phyloP scores from a whole-genome alignment of 371 early-diverging fungal genomes.

The Lichtheimia ornata region DNA sequence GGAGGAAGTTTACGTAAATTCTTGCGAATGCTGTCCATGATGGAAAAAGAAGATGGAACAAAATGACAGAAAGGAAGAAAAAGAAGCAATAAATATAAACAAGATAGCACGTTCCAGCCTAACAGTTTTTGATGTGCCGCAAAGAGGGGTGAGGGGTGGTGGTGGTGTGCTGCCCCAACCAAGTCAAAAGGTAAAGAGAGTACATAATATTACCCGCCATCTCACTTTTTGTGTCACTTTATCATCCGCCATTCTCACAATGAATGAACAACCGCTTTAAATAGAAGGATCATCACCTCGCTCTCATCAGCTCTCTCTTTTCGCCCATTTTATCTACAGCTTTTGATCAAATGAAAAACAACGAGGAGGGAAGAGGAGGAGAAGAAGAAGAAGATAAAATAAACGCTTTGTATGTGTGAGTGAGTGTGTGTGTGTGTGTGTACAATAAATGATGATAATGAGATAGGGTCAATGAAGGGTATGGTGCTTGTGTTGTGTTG shows the following conservation, averaged over 20 bases:
- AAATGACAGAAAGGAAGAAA: slow-evolving; percentile 14
- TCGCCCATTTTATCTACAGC: not conserved
- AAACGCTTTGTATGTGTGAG: not conserved
- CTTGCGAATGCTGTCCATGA: slow-evolving; percentile 39
- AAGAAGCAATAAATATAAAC: slow-evolving; percentile 4
- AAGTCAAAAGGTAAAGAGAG: no score
- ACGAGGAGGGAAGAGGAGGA: no score
- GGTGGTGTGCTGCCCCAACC: no score
- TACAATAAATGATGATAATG: not conserved
- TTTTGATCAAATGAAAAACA: not conserved
- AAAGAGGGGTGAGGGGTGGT: not conserved
- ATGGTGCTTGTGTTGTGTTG: not conserved
- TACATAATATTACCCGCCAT: no score
- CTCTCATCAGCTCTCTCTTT: no score
- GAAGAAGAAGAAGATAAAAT: not conserved
- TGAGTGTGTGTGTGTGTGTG: not conserved
- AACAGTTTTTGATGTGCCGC: slow-evolving; percentile 6
- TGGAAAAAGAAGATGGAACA: slow-evolving; percentile 4
- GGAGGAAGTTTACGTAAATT: slow-evolving; percentile 39
- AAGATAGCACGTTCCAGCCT: slow-evolving; percentile 6
- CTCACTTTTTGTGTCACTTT: not conserved
- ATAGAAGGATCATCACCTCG: no score
- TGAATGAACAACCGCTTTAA: not conserved
- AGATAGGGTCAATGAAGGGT: not conserved
- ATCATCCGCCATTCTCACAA: slow-evolving; percentile 1